A percentile compares a stretch with the other conserved stretches of the same genome.
Evolutionary conservation across 1,139 yeast species (phyloP).

Genomic region (Yamadazyma triangularis): DNA sequence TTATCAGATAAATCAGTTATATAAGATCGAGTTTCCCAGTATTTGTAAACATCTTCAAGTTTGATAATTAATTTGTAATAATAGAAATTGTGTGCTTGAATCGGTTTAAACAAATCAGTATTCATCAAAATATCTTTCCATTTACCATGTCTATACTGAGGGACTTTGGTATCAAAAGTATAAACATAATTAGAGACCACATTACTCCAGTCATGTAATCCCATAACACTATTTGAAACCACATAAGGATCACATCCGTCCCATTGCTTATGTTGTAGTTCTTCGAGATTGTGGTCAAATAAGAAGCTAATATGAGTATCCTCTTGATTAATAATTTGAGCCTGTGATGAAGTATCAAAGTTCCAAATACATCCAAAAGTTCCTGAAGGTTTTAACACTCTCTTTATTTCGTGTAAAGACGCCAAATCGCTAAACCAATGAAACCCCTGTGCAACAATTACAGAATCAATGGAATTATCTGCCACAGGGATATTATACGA

Average conservation of each 20-base stretch:
- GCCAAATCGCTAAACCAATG: slow-evolving; percentile 61
- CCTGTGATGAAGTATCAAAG: slow-evolving; percentile 37
- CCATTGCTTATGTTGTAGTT: slow-evolving; percentile 1
- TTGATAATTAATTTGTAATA: slow-evolving; percentile 27
- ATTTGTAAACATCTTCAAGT: slow-evolving; percentile 37
- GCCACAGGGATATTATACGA: slow-evolving; percentile 48
- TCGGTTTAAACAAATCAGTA: slow-evolving; percentile 19
- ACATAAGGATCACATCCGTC: slow-evolving; percentile 1
- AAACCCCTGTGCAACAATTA: slow-evolving; percentile 62
- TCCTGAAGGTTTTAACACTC: slow-evolving; percentile 49
- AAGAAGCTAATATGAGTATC: slow-evolving; percentile 7
- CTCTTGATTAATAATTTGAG: slow-evolving; percentile 7
- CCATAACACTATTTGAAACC: slow-evolving; percentile 4
- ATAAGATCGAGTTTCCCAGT: slow-evolving; percentile 58
- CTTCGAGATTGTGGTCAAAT: slow-evolving; percentile 9
- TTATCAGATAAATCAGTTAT: slow-evolving; percentile 42
- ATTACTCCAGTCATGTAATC: slow-evolving; percentile 18
- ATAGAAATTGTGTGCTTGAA: slow-evolving; percentile 26
- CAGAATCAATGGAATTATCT: slow-evolving; percentile 44
- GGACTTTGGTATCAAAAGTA: slow-evolving; percentile 38
- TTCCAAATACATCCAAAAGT: slow-evolving; percentile 60
- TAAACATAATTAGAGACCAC: slow-evolving; percentile 23
- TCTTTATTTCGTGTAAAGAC: slow-evolving; percentile 45
- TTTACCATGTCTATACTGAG: slow-evolving; percentile 51
- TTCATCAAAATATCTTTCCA: slow-evolving; percentile 44